A percentile compares a stretch with the other conserved stretches of the same genome.
phyloP scores from a whole-genome alignment of 1,284 basidiomycete genomes.

The Volvariella surrecta region DNA sequence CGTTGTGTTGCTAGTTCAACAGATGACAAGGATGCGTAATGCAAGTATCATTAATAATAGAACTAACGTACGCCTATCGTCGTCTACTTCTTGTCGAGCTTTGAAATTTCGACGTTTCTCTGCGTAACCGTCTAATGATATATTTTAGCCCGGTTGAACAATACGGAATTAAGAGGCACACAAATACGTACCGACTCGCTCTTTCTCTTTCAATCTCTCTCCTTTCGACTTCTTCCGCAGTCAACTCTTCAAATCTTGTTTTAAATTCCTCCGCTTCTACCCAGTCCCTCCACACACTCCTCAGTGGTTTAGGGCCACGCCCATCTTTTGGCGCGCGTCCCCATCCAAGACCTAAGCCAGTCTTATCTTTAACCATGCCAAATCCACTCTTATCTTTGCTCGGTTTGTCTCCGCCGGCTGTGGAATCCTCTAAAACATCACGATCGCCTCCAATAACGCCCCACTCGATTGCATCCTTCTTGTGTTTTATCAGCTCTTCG shows the following conservation, averaged over 20 bases:
- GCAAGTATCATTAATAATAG: no score
- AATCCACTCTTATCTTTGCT: conserved; percentile 38
- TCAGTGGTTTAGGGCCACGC: conserved; percentile 73
- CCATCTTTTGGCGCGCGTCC: conserved; percentile 62
- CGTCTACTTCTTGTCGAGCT: conserved; percentile 21
- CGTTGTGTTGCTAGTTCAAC: no score
- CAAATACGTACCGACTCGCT: conserved; percentile 42
- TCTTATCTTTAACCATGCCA: conserved; percentile 66
- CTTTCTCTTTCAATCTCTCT: conserved; percentile 78
- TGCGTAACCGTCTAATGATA: conserved; percentile 60
- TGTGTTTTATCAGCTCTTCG: conserved; percentile 92
- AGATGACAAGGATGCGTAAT: no score
- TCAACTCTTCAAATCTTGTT: conserved; percentile 84
- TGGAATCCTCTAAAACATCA: conserved; percentile 25
- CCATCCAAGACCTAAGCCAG: conserved; percentile 65
- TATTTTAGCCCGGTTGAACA: no score
- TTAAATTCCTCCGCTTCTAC: conserved; percentile 86
- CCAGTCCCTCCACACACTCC: conserved; percentile 94
- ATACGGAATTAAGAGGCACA: conserved; percentile 7
- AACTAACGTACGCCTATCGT: conserved; percentile 5
- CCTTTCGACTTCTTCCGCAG: conserved; percentile 85
- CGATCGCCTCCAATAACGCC: conserved; percentile 69
- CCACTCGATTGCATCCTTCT: conserved; percentile 90
- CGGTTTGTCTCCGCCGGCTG: conserved; percentile 15
- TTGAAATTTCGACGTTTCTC: conserved; percentile 72